These are phyloP conservation scores for Pseudohalonectria lignicola DNA, from an alignment of 2,329 filamentous ascomycete species.

Conservation along the genomic window DNA sequence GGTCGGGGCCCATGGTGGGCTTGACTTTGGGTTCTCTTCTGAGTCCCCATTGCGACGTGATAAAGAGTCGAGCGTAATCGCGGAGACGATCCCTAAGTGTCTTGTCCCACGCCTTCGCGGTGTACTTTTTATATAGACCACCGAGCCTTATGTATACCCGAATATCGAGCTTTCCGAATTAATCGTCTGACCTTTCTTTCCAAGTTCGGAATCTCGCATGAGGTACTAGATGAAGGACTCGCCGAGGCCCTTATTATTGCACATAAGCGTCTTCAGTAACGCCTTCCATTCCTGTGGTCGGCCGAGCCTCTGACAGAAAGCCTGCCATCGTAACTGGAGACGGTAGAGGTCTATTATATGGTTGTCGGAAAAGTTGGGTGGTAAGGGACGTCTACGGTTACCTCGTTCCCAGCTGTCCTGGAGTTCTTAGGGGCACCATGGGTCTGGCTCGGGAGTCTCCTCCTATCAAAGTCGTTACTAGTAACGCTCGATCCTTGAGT, in stretches of 20 bases:
- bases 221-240: conserved; percentile 7
- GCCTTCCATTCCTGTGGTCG: conserved; percentile 4
- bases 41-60: conserved; percentile 4
- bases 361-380: neutral
- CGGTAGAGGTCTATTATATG: neutral
- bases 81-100: conserved; percentile 5
- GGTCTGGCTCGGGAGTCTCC: neutral
- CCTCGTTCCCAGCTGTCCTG: neutral
- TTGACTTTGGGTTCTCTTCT: conserved; percentile 7
- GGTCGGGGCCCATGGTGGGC: conserved; percentile 6
- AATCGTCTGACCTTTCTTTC: conserved; percentile 3
- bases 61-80: conserved; percentile 2
- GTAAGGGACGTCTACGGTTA: neutral
- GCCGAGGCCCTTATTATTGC: conserved; percentile 8
- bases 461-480: neutral
- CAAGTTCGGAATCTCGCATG: conserved; percentile 5
- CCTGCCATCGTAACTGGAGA: neutral
- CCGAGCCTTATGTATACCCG: conserved; percentile 5
- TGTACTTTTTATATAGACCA: conserved; percentile 7
- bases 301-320: neutral
- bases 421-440: neutral
- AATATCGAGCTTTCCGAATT: conserved; percentile 4
- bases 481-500: neutral
- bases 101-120: conserved; percentile 1
- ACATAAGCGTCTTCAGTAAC: conserved; percentile 6